Evolutionary conservation across 345 rosid species (phyloP).

Genomic region (Aquilaria sinensis): DNA sequence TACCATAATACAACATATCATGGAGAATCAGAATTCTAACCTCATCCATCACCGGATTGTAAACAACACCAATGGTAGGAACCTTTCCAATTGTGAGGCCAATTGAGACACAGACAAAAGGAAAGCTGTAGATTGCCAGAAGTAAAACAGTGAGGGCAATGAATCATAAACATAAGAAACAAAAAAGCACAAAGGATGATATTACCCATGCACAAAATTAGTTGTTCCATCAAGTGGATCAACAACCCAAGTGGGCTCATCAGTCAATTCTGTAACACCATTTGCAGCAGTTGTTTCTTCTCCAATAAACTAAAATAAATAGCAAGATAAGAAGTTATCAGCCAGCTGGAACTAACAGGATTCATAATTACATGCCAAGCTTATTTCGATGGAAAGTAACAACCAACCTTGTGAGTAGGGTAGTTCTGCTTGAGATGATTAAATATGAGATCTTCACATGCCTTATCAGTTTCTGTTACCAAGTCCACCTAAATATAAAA

Average conservation of each 20-base stretch:
- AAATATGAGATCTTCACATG: slow-evolving; percentile 91
- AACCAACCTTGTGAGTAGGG: slow-evolving; percentile 67
- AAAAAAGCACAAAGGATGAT: slow-evolving; percentile 8
- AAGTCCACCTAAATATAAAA: slow-evolving; percentile 63
- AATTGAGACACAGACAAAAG: slow-evolving; percentile 84
- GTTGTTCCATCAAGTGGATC: slow-evolving; percentile 99
- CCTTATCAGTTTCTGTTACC: slow-evolving; percentile 96
- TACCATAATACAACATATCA: neutral
- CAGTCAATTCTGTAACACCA: slow-evolving; percentile 71
- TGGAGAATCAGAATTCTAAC: slow-evolving; percentile 29
- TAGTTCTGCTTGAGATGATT: slow-evolving; percentile 57
- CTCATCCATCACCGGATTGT: slow-evolving; percentile 91
- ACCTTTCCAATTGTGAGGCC: slow-evolving; percentile 86
- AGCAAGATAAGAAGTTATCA: neutral
- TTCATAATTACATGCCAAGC: neutral
- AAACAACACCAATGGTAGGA: slow-evolving; percentile 87
- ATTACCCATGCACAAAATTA: slow-evolving; percentile 92
- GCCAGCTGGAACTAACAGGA: neutral
- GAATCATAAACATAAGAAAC: neutral
- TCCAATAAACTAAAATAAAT: slow-evolving; percentile 65
- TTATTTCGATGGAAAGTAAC: neutral
- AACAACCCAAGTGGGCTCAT: slow-evolving; percentile 97
- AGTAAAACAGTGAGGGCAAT: slow-evolving; percentile 1
- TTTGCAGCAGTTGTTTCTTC: slow-evolving; percentile 93
- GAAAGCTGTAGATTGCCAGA: slow-evolving; percentile 44